Evolutionary conservation across 257 asterid genomes (phyloP).

Genomic region (Penstemon newberryi): DNA sequence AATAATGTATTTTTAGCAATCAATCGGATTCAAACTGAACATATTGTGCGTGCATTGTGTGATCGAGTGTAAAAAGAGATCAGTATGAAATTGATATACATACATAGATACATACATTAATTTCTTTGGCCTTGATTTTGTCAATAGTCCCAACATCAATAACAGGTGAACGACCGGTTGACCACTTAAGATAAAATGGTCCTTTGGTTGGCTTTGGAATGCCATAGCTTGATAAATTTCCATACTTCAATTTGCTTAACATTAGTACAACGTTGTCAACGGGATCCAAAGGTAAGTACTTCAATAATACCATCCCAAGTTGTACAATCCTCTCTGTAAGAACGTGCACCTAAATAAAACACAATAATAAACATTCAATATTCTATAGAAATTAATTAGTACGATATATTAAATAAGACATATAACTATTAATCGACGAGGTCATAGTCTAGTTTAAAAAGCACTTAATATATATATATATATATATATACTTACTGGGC

Average conservation of each 20-base stretch:
- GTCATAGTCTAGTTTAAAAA: too few relatives aligned
- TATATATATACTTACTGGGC: slow-evolving; percentile 41
- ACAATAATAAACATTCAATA: neutral
- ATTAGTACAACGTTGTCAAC: slow-evolving; percentile 36
- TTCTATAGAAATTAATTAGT: neutral
- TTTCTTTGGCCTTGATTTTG: slow-evolving; percentile 38
- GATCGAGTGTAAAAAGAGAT: too few relatives aligned
- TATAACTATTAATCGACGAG: neutral
- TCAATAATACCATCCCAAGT: slow-evolving; percentile 41
- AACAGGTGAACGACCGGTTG: slow-evolving; percentile 50
- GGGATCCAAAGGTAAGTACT: slow-evolving; percentile 15
- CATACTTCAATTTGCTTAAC: slow-evolving; percentile 24
- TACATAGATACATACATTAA: slow-evolving; percentile 31
- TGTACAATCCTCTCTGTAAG: slow-evolving; percentile 39
- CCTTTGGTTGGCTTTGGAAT: slow-evolving; percentile 47
- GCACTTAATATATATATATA: too few relatives aligned
- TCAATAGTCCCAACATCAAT: slow-evolving; percentile 56
- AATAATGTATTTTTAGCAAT: neutral
- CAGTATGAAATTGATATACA: too few relatives aligned
- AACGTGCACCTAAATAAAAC: slow-evolving; percentile 44
- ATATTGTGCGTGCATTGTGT: too few relatives aligned
- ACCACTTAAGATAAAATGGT: slow-evolving; percentile 41
- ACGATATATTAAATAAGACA: neutral
- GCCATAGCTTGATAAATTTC: slow-evolving; percentile 44
- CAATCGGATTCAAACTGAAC: too few relatives aligned